These are phyloP conservation scores for Umbelopsis sp. DNA, from an alignment of 371 early-diverging fungal genomes.

Conservation along the genomic window DNA sequence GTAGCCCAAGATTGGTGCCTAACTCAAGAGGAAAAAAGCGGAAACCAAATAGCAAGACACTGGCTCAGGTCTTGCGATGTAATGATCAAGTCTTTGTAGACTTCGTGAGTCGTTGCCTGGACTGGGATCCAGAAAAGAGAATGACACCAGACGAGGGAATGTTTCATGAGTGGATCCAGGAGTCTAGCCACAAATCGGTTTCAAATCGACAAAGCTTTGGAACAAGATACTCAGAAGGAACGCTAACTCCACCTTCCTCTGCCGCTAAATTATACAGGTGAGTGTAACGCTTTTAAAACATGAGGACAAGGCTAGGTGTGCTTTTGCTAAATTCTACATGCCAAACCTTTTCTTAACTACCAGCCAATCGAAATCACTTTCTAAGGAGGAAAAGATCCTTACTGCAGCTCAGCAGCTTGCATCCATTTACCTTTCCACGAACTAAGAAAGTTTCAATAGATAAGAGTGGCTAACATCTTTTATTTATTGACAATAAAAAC, in stretches of 20 bases:
- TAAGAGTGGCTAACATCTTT: background rate
- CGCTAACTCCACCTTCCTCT: constrained; percentile 2
- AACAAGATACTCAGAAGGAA: constrained; percentile 6
- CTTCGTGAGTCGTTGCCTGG: constrained; percentile 82
- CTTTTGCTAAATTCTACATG: background rate
- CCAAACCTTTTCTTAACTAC: background rate
- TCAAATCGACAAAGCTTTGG: background rate
- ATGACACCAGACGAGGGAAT: constrained; percentile 89
- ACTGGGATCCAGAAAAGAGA: constrained; percentile 91
- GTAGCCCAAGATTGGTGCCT: constrained; percentile 71
- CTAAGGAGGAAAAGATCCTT: constrained; percentile 2
- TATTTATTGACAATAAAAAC: background rate
- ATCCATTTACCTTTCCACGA: constrained; percentile 3
- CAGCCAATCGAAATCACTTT: constrained; percentile 11
- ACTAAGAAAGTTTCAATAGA: background rate
- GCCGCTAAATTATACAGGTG: constrained; percentile 13
- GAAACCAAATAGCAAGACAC: constrained; percentile 75
- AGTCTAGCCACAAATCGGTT: constrained; percentile 6
- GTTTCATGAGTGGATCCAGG: constrained; percentile 74
- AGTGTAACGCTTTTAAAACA: background rate
- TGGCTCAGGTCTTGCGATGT: constrained; percentile 72
- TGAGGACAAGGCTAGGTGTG: no score
- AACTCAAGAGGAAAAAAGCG: constrained; percentile 90
- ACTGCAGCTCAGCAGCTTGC: constrained; percentile 13
- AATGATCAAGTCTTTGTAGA: constrained; percentile 79